Conservation (phyloP, 2,329 filamentous ascomycete species). For the Neodidymelliopsis sp. region DNA sequence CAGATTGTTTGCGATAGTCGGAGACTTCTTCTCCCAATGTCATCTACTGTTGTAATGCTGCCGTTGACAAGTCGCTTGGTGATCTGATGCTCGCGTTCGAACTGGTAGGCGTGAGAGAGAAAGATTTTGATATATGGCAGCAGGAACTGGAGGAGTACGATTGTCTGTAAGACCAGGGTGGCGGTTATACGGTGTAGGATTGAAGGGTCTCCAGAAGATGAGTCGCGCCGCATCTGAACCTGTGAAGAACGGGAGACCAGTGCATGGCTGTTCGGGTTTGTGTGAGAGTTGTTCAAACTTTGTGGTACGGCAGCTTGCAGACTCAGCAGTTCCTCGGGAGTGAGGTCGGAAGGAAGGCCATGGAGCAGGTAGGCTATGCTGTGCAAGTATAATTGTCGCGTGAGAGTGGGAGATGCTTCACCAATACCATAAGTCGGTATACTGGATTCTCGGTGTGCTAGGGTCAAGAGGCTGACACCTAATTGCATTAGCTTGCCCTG, state of each 20-base stretch:
- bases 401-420: conserved; percentile 55
- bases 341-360: conserved; percentile 66
- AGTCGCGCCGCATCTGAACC: conserved; percentile 8
- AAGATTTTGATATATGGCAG: conserved; percentile 67
- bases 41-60: conserved; percentile 62
- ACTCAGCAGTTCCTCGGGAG: conserved; percentile 60
- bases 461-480: conserved; percentile 58
- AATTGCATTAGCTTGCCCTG: conserved; percentile 3
- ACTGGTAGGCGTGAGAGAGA: conserved; percentile 62
- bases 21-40: conserved; percentile 61
- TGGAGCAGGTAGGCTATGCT: conserved; percentile 69
- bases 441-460: conserved; percentile 56
- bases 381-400: conserved; percentile 70
- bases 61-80: conserved; percentile 64
- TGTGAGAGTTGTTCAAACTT: conserved; percentile 24
- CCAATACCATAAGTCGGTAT: conserved; percentile 33
- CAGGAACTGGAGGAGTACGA: conserved; percentile 67
- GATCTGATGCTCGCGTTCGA: conserved; percentile 72
- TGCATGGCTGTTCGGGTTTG: conserved; percentile 23
- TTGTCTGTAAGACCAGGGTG: conserved; percentile 63
- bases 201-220: conserved; percentile 48
- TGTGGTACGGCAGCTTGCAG: conserved; percentile 61
- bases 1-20: conserved; percentile 63
- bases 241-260: conserved; percentile 23
- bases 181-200: conserved; percentile 67